These are phyloP conservation scores for Lactarius sp. DNA, from an alignment of 768 basidiomycete genomes.

Conservation along the genomic window DNA sequence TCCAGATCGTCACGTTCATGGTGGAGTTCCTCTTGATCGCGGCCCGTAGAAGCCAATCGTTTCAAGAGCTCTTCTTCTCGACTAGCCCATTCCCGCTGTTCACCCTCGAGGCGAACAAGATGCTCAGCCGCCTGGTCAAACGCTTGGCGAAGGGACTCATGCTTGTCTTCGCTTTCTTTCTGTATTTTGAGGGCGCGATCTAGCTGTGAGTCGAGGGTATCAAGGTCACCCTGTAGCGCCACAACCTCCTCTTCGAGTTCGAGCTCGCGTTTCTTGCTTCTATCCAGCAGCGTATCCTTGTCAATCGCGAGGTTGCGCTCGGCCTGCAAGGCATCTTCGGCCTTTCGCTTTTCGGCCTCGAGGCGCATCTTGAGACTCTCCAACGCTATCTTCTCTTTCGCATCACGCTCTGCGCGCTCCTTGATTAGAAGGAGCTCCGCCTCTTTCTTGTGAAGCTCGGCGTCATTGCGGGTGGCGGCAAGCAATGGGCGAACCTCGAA, in stretches of 20 bases:
- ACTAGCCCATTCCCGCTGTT: constrained; percentile 60
- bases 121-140: constrained; percentile 87
- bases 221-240: constrained; percentile 76
- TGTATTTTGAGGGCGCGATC: constrained; percentile 73
- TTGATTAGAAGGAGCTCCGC: constrained; percentile 73
- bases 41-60: constrained; percentile 36
- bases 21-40: constrained; percentile 44
- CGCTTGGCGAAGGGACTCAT: constrained; percentile 60
- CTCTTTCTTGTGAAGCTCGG: constrained; percentile 85
- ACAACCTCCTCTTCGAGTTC: constrained; percentile 83
- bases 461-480: constrained; percentile 88
- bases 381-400: constrained; percentile 70
- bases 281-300: constrained; percentile 76
- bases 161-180: constrained; percentile 76
- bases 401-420: constrained; percentile 84
- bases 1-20: constrained; percentile 54
- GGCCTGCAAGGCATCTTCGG: constrained; percentile 76
- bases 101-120: constrained; percentile 72
- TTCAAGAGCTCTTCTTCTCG: constrained; percentile 61
- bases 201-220: constrained; percentile 79
- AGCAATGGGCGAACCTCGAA: constrained; percentile 81
- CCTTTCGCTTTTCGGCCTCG: constrained; percentile 76
- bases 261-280: constrained; percentile 79
- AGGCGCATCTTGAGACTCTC: constrained; percentile 78
- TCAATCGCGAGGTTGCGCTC: constrained; percentile 77